These are phyloP conservation scores for Oryza officinalis DNA, from an alignment of 176 grass and related monocot genomes.

Conservation along the genomic window DNA sequence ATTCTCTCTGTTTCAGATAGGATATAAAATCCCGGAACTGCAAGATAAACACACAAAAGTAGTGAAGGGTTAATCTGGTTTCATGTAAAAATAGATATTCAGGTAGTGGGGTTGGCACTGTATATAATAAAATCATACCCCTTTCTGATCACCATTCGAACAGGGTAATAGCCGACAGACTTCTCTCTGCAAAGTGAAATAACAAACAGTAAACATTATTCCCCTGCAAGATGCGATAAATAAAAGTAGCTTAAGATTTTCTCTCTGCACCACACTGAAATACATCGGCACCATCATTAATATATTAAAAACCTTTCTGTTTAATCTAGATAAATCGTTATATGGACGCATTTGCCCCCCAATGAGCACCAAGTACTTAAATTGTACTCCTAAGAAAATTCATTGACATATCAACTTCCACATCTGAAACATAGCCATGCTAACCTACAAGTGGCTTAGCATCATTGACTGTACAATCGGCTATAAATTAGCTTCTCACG, in stretches of 20 bases:
- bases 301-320: conserved; percentile 9
- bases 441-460: conserved; percentile 21
- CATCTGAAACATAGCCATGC: not conserved
- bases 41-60: conserved; percentile 31
- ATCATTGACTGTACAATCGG: not conserved
- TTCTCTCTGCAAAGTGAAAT: conserved; percentile 68
- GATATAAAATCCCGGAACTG: conserved; percentile 92
- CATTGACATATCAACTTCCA: not conserved
- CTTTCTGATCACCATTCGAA: conserved; percentile 76
- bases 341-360: not conserved
- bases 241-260: conserved; percentile 10
- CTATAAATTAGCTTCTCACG: not conserved
- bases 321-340: conserved; percentile 10
- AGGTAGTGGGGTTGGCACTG: conserved; percentile 1
- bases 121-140: conserved; percentile 57
- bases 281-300: not conserved
- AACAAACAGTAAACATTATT: not conserved
- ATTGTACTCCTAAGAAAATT: not conserved
- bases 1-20: conserved; percentile 89
- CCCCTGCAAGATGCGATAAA: not conserved
- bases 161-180: conserved; percentile 73
- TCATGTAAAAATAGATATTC: not conserved
- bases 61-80: conserved; percentile 19
- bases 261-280: conserved; percentile 25
- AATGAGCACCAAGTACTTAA: conserved; percentile 19